These are phyloP conservation scores for Inga laurina DNA, from an alignment of 306 rosid genomes.

Conservation along the genomic window DNA sequence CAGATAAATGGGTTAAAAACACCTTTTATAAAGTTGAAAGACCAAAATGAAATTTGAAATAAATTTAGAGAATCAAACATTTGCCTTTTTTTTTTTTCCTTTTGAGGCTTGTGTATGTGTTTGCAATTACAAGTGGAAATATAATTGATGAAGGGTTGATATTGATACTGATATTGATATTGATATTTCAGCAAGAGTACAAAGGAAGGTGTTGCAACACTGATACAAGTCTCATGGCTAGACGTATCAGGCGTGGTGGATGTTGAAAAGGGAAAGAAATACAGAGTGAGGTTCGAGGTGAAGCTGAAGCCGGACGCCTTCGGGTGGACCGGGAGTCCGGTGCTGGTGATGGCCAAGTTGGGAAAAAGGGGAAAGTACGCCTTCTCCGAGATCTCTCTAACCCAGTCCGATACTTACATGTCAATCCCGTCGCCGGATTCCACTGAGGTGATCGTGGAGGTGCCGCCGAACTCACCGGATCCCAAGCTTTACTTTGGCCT, in stretches of 20 bases:
- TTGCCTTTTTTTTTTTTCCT: too few relatives aligned
- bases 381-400: not conserved
- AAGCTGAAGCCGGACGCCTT: constrained; percentile 42
- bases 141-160: too few relatives aligned
- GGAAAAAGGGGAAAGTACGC: constrained; percentile 45
- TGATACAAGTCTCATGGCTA: constrained; percentile 79
- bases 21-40: too few relatives aligned
- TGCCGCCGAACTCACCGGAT: rapidly evolving
- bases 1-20: too few relatives aligned
- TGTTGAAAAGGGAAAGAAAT: rapidly evolving
- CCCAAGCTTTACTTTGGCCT: constrained; percentile 55
- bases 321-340: constrained; percentile 60
- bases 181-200: not conserved
- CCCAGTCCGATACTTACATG: too few relatives aligned
- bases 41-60: too few relatives aligned
- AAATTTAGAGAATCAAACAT: too few relatives aligned
- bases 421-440: too few relatives aligned
- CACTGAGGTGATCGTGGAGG: not conserved
- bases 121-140: too few relatives aligned
- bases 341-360: constrained; percentile 71
- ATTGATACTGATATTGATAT: too few relatives aligned
- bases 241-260: constrained; percentile 46
- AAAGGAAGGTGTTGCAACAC: not conserved
- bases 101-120: too few relatives aligned
- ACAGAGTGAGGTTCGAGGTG: constrained; percentile 31